phyloP scores from a whole-genome alignment of 2,329 filamentous ascomycete genomes.

The Claviceps paspali region DNA sequence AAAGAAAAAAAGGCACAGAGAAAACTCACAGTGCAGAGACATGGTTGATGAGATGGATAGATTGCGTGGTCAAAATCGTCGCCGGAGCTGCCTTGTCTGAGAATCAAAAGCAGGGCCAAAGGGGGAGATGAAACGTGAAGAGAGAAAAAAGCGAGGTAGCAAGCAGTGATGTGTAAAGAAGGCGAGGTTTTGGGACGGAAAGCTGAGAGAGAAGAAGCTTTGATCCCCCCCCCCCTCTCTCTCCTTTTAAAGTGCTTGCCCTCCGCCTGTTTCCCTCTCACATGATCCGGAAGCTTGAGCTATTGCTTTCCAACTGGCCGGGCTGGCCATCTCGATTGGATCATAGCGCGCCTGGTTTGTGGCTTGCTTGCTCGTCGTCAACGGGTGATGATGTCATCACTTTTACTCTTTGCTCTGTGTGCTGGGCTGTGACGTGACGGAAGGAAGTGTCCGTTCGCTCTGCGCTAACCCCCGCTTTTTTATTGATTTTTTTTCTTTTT shows the following conservation, averaged over 20 bases:
- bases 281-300: background rate
- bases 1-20: too few species aligned
- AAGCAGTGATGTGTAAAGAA: too few species aligned
- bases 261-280: background rate
- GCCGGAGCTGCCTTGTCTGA: too few species aligned
- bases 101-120: too few species aligned
- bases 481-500: background rate
- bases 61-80: background rate
- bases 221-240: too few species aligned
- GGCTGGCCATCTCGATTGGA: slow-evolving; percentile 11
- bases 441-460: too few species aligned
- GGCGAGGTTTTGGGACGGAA: too few species aligned
- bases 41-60: slow-evolving; percentile 30
- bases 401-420: background rate
- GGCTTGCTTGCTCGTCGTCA: slow-evolving; percentile 7
- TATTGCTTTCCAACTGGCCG: background rate
- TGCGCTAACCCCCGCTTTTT: too few species aligned
- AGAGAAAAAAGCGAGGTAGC: too few species aligned
- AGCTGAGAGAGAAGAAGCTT: too few species aligned
- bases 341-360: slow-evolving; percentile 3
- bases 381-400: slow-evolving; percentile 20
- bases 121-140: too few species aligned
- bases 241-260: slow-evolving; percentile 4
- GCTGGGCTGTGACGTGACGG: background rate
- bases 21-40: slow-evolving; percentile 42